A percentile compares a stretch with the other conserved stretches of the same genome.
These are phyloP conservation scores for Chlorella ohadii DNA, from an alignment of 139 green algal species.

Conservation along the genomic window DNA sequence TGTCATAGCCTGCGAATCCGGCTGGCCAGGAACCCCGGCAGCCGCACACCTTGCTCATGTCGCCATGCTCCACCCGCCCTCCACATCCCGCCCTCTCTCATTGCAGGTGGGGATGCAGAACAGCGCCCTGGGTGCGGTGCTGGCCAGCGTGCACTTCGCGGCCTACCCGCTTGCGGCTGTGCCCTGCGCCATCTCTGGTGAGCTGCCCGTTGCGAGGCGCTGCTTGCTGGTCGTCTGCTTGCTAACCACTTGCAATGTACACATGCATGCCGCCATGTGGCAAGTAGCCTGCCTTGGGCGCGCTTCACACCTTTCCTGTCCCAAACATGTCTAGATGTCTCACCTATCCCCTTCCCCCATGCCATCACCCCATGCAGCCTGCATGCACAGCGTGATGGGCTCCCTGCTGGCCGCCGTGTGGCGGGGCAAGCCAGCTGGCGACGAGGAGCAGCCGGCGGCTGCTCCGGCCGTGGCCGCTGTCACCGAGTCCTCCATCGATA, in stretches of 20 bases:
- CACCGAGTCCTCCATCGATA: too few species aligned
- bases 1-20: too few species aligned
- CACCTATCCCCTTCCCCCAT: not conserved
- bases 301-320: too few species aligned
- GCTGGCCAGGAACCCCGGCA: too few species aligned
- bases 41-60: not conserved
- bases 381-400: conserved; percentile 80
- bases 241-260: too few species aligned
- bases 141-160: conserved; percentile 78
- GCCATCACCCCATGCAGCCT: conserved; percentile 39
- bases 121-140: conserved; percentile 73
- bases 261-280: too few species aligned
- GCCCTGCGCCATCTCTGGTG: conserved; percentile 75
- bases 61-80: not conserved
- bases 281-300: too few species aligned
- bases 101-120: conserved; percentile 80
- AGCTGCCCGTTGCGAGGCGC: not conserved
- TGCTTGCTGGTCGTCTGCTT: too few species aligned
- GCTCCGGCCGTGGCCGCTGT: too few species aligned
- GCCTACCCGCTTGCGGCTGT: conserved; percentile 76
- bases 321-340: too few species aligned
- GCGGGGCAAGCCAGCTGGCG: conserved; percentile 27
- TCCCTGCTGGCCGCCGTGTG: conserved; percentile 72
- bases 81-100: not conserved
- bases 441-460: not conserved